Conservation (phyloP, 2,329 filamentous ascomycete genomes). For the Xylaria sp. region DNA sequence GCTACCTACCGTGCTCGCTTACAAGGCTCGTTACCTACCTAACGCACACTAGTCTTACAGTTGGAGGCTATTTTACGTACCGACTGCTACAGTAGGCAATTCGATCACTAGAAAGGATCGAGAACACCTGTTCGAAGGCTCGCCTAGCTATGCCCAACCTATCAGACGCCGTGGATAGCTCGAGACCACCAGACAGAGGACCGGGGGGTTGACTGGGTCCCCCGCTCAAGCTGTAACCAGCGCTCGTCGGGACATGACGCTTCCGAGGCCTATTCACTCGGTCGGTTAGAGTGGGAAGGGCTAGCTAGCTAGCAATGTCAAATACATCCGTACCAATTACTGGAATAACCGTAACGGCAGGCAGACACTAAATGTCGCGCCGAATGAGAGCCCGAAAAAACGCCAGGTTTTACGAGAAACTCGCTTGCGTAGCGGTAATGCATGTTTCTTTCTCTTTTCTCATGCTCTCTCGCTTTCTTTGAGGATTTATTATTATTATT, state of each 20-base stretch:
- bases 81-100: not conserved
- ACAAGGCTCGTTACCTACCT: not conserved
- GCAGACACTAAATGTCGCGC: constrained; percentile 1
- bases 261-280: constrained; percentile 30
- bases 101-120: not conserved
- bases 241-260: constrained; percentile 25
- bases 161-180: constrained; percentile 21
- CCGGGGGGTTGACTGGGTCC: constrained; percentile 1
- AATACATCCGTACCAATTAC: constrained; percentile 16
- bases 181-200: constrained; percentile 38
- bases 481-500: not conserved
- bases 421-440: constrained; percentile 12
- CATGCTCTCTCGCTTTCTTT: not conserved
- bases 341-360: constrained; percentile 5
- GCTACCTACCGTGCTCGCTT: constrained; percentile 25
- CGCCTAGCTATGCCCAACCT: not conserved
- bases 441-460: constrained; percentile 2
- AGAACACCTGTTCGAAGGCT: not conserved
- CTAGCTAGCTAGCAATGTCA: constrained; percentile 13
- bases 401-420: constrained; percentile 12
- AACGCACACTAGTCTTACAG: not conserved
- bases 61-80: not conserved
- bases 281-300: not conserved
- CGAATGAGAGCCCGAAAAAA: constrained; percentile 27
- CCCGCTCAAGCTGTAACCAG: constrained; percentile 23